A percentile compares a stretch with the other conserved stretches of the same genome.
phyloP scores from a whole-genome alignment of 1,284 basidiomycete species.

The Rhodofomes roseus region DNA sequence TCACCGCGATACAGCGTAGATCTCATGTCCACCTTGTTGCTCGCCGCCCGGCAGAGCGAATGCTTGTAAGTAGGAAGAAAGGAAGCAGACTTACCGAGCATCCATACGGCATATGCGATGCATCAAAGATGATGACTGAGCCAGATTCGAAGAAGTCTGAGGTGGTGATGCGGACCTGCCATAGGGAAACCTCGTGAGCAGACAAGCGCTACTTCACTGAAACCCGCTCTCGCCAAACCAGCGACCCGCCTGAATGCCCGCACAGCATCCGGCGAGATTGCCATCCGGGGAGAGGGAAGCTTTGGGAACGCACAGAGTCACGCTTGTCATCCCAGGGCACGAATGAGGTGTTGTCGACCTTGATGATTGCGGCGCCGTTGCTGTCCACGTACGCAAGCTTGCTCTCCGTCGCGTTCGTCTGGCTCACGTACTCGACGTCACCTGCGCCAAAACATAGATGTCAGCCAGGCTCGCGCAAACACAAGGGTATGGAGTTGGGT shows the following conservation, averaged over 20 bases:
- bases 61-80: no score
- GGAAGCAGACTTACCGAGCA: constrained; percentile 39
- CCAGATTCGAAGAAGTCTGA: constrained; percentile 47
- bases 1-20: no score
- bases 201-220: neutral
- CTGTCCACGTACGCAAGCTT: constrained; percentile 53
- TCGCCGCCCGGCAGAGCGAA: neutral
- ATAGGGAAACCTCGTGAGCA: neutral
- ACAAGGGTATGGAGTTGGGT: no score
- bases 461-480: neutral
- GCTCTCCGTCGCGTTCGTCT: constrained; percentile 40
- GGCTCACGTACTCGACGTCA: constrained; percentile 46
- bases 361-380: constrained; percentile 52
- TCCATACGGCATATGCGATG: constrained; percentile 55
- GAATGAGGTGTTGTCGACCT: constrained; percentile 51
- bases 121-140: constrained; percentile 58
- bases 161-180: constrained; percentile 49
- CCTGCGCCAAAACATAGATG: constrained; percentile 30
- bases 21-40: no score
- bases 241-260: neutral
- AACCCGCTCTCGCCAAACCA: neutral
- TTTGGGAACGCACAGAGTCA: constrained; percentile 38
- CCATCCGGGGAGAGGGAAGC: neutral
- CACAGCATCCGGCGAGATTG: neutral
- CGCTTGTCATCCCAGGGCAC: constrained; percentile 53